Evolutionary conservation across 139 green algal species (phyloP).

Genomic region (Chlorella vulgaris): DNA sequence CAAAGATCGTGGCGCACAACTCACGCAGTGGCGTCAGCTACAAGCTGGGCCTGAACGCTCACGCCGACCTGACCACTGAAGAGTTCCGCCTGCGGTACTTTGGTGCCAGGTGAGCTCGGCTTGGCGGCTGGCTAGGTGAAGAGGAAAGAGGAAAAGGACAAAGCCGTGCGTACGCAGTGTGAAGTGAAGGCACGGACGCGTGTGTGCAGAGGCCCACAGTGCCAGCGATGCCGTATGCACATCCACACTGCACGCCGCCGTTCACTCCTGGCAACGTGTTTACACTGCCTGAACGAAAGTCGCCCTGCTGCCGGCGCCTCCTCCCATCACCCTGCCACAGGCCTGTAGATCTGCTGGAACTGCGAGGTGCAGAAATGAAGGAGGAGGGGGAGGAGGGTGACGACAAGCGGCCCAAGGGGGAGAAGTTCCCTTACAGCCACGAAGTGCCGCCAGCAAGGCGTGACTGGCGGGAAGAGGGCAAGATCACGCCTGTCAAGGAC

Average conservation of each 20-base stretch:
- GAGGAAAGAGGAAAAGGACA: too few relatives aligned
- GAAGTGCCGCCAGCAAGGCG: slow-evolving; percentile 6
- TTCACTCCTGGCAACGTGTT: too few relatives aligned
- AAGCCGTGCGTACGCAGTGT: too few relatives aligned
- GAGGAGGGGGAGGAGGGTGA: neutral
- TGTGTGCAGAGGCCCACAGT: too few relatives aligned
- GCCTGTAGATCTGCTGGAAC: neutral
- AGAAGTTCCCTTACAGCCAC: neutral
- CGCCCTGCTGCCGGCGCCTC: too few relatives aligned
- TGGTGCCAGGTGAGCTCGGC: neutral
- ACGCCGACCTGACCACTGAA: slow-evolving; percentile 38
- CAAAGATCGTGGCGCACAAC: slow-evolving; percentile 7
- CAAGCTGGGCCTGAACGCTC: slow-evolving; percentile 27
- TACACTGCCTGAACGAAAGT: too few relatives aligned
- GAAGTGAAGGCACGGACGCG: too few relatives aligned
- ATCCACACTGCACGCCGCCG: too few relatives aligned
- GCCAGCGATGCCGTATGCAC: too few relatives aligned
- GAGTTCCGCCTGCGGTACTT: slow-evolving; percentile 35
- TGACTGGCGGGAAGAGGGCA: slow-evolving; percentile 19
- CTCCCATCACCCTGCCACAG: neutral
- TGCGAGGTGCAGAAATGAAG: neutral
- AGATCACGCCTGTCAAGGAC: slow-evolving; percentile 35
- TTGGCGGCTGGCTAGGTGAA: too few relatives aligned
- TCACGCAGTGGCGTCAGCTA: neutral
- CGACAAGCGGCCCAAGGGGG: neutral